These are phyloP conservation scores for Cytospora chrysosperma DNA, from an alignment of 2,329 filamentous ascomycete species.

Conservation along the genomic window DNA sequence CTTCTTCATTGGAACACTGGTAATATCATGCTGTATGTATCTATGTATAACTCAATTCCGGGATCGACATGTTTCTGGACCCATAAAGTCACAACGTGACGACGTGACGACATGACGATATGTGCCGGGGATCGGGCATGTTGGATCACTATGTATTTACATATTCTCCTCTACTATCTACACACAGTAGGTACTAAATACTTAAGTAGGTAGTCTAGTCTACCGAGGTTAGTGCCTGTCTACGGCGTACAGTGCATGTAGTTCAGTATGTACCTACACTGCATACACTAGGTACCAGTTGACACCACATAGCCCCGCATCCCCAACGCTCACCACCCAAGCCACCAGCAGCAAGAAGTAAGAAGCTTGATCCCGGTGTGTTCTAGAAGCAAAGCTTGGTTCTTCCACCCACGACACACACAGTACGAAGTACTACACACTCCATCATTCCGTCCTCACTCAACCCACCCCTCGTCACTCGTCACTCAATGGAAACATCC, in stretches of 20 bases:
- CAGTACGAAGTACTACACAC: no score
- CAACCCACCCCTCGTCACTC: not conserved
- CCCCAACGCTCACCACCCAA: not conserved
- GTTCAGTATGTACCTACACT: no score
- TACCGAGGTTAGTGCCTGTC: no score
- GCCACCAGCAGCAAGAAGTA: not conserved
- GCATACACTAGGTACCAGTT: no score
- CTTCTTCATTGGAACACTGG: not conserved
- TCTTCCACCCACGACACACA: conserved; percentile 5
- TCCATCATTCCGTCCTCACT: not conserved
- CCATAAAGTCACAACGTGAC: conserved; percentile 12
- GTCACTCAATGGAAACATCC: conserved; percentile 21
- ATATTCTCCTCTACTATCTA: no score
- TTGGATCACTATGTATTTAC: not conserved
- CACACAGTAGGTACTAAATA: no score
- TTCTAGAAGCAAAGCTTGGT: conserved; percentile 8
- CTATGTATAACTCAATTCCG: no score
- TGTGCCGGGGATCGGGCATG: conserved; percentile 18
- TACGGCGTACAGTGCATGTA: no score
- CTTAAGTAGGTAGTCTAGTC: no score
- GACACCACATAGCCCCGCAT: not conserved
- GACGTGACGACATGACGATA: not conserved
- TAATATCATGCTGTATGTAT: no score
- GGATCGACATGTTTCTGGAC: not conserved
- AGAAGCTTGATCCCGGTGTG: conserved; percentile 12